Percentiles rank a stretch among this genome's conserved stretches.
phyloP scores from a whole-genome alignment of 2,329 filamentous ascomycete genomes.

The Fonsecaea erecta region DNA sequence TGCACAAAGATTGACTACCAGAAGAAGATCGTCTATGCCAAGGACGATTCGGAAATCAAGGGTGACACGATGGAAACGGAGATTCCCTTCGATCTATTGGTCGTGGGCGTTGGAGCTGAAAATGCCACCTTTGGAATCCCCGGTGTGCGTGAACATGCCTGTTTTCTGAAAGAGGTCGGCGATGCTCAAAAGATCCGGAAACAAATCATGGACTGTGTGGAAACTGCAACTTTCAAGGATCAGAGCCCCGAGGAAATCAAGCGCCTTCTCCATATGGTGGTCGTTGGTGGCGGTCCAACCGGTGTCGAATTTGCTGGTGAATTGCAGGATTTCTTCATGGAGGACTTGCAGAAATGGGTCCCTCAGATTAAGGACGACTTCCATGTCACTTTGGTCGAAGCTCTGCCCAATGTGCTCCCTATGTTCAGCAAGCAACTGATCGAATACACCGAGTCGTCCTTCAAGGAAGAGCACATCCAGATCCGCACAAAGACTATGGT shows the following conservation, averaged over 20 bases:
- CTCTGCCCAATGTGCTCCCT: slow-evolving; percentile 91
- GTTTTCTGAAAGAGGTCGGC: slow-evolving; percentile 97
- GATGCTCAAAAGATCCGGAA: slow-evolving; percentile 96
- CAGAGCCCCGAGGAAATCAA: slow-evolving; percentile 86
- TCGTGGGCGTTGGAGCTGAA: slow-evolving; percentile 95
- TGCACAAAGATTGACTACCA: slow-evolving; percentile 91
- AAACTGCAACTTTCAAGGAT: slow-evolving; percentile 98
- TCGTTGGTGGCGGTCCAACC: slow-evolving; percentile 88
- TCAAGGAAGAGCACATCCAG: slow-evolving; percentile 97
- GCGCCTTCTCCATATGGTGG: slow-evolving; percentile 97
- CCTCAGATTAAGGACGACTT: slow-evolving; percentile 94
- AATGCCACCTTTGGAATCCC: slow-evolving; percentile 98
- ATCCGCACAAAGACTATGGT: slow-evolving; percentile 99
- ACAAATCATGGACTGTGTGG: slow-evolving; percentile 99
- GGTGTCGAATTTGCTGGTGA: slow-evolving; percentile 98
- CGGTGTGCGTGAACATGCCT: slow-evolving; percentile 91
- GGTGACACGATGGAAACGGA: slow-evolving; percentile 80
- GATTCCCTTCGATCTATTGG: slow-evolving; percentile 96
- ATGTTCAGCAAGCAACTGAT: slow-evolving; percentile 99
- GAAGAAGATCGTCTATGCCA: slow-evolving; percentile 84
- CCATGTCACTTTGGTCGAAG: slow-evolving; percentile 96
- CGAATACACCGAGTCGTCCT: slow-evolving; percentile 98
- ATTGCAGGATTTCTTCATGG: slow-evolving; percentile 97
- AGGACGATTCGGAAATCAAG: slow-evolving; percentile 91
- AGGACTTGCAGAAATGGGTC: slow-evolving; percentile 97